These are phyloP conservation scores for Rhodamnia rubescens DNA, from an alignment of 345 rosid species.

Conservation along the genomic window DNA sequence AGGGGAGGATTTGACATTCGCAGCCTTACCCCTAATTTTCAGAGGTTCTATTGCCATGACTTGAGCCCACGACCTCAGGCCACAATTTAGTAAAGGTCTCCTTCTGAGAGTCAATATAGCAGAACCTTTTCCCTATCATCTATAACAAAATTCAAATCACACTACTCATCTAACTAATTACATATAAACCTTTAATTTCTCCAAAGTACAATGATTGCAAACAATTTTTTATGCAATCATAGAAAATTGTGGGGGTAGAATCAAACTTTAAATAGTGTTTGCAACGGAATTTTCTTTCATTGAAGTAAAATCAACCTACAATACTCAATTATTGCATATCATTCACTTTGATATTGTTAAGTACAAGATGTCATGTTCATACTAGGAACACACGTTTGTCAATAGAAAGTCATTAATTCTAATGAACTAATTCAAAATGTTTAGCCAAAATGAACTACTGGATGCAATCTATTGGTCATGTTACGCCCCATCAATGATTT, in stretches of 20 bases:
- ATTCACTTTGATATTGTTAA: background rate
- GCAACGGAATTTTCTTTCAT: background rate
- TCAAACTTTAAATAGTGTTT: background rate
- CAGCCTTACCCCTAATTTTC: background rate
- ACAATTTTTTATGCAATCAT: background rate
- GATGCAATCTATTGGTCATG: background rate
- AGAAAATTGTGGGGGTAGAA: background rate
- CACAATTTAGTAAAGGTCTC: background rate
- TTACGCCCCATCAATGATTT: background rate
- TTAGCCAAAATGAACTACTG: too few relatives aligned
- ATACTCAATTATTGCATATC: background rate
- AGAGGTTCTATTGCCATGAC: background rate
- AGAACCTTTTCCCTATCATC: background rate
- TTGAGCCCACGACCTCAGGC: background rate
- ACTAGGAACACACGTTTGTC: background rate
- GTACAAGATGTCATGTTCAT: background rate
- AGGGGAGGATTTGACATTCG: background rate
- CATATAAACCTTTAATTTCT: background rate
- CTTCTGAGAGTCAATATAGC: background rate
- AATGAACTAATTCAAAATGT: too few relatives aligned
- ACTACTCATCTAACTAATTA: background rate
- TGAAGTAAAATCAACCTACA: background rate
- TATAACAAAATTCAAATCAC: background rate
- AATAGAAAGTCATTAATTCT: too few relatives aligned
- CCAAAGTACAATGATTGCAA: background rate